A percentile compares a stretch with the other conserved stretches of the same genome.
These are phyloP conservation scores for Endoconidiophora polonica DNA, from an alignment of 2,329 filamentous ascomycete genomes.

Conservation along the genomic window DNA sequence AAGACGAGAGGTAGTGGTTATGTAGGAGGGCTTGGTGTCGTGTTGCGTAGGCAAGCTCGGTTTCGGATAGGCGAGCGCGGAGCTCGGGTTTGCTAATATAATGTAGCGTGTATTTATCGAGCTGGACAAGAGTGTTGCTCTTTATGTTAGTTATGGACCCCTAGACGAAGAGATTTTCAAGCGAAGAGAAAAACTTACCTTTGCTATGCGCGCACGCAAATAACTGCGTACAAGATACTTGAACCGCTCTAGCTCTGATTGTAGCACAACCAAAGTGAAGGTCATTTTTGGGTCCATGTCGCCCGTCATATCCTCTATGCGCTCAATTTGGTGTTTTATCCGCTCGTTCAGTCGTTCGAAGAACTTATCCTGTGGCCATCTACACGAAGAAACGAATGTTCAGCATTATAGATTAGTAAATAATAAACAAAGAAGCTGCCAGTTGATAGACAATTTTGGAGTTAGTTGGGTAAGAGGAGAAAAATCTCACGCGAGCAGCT, in stretches of 20 bases:
- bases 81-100: slow-evolving; percentile 44
- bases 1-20: slow-evolving; percentile 70
- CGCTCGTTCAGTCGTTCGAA: slow-evolving; percentile 68
- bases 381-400: slow-evolving; percentile 16
- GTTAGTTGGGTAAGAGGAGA: no score
- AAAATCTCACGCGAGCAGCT: slow-evolving; percentile 40
- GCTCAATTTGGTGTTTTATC: slow-evolving; percentile 52
- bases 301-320: slow-evolving; percentile 60
- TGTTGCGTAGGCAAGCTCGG: slow-evolving; percentile 68
- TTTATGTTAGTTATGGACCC: background rate
- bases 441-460: no score
- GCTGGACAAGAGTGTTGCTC: slow-evolving; percentile 26
- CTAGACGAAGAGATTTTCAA: background rate
- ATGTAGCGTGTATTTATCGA: slow-evolving; percentile 61
- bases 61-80: slow-evolving; percentile 49
- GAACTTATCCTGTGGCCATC: slow-evolving; percentile 50
- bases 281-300: slow-evolving; percentile 82
- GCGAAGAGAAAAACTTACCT: slow-evolving; percentile 35
- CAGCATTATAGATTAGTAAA: slow-evolving; percentile 16
- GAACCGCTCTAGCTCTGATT: slow-evolving; percentile 88
- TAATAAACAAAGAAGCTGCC: background rate
- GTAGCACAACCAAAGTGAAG: slow-evolving; percentile 83
- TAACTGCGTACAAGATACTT: slow-evolving; percentile 81
- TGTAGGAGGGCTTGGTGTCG: slow-evolving; percentile 73
- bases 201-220: slow-evolving; percentile 69